Evolutionary conservation across 202 grass and related monocot species (phyloP), one percentile per base, ranked within the genome.

Genomic region (Cymbopogon flexuosus): DNA sequence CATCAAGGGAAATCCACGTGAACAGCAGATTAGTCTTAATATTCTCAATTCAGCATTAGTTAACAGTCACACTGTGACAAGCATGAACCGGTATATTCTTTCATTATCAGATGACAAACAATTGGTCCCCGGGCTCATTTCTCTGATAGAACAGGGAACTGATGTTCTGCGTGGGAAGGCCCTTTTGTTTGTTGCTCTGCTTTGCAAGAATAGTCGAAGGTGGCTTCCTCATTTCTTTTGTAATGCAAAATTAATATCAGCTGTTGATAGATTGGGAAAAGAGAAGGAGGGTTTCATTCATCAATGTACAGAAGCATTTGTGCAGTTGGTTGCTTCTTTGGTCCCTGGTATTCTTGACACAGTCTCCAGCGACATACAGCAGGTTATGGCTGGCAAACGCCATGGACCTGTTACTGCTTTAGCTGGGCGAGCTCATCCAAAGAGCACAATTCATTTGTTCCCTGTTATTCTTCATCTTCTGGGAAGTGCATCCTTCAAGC

Each of bases 401-500:
- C 94, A 93, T 90, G 91, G 91, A 42, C 64, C 90, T 16, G 77
- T 82, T 80, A 81, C 79, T 77, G 75, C 83, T 84, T 82, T 98
- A 49, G 78, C 88, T 65, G 92, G 88, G 58, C 77, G 93, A 34
- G 71, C 80, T 82, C 93, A 95, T 83, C 88, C 90, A 75, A 98
- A 93, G 68, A 90, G 84, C 82, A 93, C 84, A 46, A 86, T 90
- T 65, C 88, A 98, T 90, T 65, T 95, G 82, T 94, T 98, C 72
- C 95, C 92, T 36, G 86, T 98, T 39, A 91, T 98, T 35, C 86
- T 98, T 85, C 95, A 98, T 87, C 88, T 98, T 86, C 90, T 98
- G 79, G 90, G 95, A 59, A 98, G 95, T 76, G 82, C 79, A 77
- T 93, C 89, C 74, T 98, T 98, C 77, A 91, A 89, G 51, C 88